Base-by-base conservation (phyloP, 2,329 filamentous ascomycete genomes). In the Calonectria leucothoes region DNA sequence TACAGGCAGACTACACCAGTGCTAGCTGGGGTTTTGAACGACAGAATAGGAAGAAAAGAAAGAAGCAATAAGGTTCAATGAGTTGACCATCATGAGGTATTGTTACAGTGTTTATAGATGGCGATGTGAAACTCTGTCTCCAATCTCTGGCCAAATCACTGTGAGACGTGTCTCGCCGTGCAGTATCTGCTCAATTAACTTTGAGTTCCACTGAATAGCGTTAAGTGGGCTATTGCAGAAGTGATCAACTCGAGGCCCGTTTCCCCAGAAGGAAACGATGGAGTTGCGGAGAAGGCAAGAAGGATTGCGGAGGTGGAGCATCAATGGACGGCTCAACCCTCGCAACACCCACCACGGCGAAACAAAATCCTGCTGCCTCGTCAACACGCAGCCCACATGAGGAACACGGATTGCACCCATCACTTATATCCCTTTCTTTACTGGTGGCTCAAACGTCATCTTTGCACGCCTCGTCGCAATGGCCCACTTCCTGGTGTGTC, bases 391-490 rank as follows among this genome's bases (percentile, higher is more conserved):
- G 27, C 35, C 35, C 65, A 52, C n/a, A 39, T 42, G 33, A 55
- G 33, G 49, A 31, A n/a, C 17, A 55, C 51, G 8, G 12, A 48
- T 35, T 51, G 52, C 55, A 31, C 23, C 31, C 35, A 63, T 45
- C 25, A 31, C 35, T 45, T 31, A 11, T 42, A 10, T 29, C 8
- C 29, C 6, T n/a, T 15, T 37, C 29, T 12, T 51, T 27, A 49
- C 29, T 63, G 29, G 66, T 49, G 48, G 45, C 25, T 42, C 27
- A 31, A 45, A 69, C 66, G 66, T 69, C 55, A 64, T 69, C 35
- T 29, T 31, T 42, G 48, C 14, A 4, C 67, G 45, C 35, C 25
- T 57, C 42, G 29, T 52, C 57, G 27, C 25, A 49, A 51, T 33
- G 67, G 27, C 55, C 67, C 57, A 42, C 67, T 23, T 42, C 17